A percentile compares a stretch with the other conserved stretches of the same genome.
Conservation (phyloP, 495 filamentous ascomycete genomes). For the Talaromyces liani region DNA sequence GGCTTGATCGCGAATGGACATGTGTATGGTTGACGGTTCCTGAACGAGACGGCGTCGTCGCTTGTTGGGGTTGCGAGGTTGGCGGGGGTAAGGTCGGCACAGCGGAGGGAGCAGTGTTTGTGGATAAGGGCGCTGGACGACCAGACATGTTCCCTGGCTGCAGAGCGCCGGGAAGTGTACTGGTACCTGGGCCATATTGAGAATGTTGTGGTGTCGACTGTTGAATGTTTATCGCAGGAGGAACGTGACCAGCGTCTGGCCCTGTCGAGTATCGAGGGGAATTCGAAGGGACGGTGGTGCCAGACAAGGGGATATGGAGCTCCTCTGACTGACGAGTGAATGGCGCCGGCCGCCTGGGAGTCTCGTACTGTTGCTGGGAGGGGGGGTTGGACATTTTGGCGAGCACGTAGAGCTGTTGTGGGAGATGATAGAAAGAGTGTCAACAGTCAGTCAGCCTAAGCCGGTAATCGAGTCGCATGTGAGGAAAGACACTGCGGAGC, state of each 20-base stretch:
- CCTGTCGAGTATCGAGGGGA: conserved; percentile 37
- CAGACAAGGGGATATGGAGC: conserved; percentile 61
- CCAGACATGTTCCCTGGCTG: conserved; percentile 53
- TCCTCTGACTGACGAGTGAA: conserved; percentile 59
- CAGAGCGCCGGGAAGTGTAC: conserved; percentile 59
- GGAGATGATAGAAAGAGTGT: conserved; percentile 1
- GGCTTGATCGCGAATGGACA: conserved; percentile 77
- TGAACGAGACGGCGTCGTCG: conserved; percentile 58
- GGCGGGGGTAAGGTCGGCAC: conserved; percentile 64
- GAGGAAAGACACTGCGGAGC: conserved; percentile 26
- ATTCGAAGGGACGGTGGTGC: conserved; percentile 38
- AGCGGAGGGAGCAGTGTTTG: conserved; percentile 62
- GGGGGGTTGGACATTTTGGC: conserved; percentile 35
- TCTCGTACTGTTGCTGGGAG: conserved; percentile 41
- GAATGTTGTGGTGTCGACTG: conserved; percentile 51
- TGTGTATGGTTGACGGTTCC: conserved; percentile 59
- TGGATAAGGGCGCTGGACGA: conserved; percentile 57
- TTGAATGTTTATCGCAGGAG: conserved; percentile 62
- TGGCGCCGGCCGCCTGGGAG: conserved; percentile 42
- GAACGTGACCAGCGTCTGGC: conserved; percentile 20
- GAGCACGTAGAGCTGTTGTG: conserved; percentile 12
- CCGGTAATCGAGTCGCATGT: neutral
- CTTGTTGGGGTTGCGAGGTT: conserved; percentile 48
- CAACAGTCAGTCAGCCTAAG: neutral
- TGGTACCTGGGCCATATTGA: conserved; percentile 39